phyloP scores from a whole-genome alignment of 345 rosid species.

The Gossypium ekmanianum region DNA sequence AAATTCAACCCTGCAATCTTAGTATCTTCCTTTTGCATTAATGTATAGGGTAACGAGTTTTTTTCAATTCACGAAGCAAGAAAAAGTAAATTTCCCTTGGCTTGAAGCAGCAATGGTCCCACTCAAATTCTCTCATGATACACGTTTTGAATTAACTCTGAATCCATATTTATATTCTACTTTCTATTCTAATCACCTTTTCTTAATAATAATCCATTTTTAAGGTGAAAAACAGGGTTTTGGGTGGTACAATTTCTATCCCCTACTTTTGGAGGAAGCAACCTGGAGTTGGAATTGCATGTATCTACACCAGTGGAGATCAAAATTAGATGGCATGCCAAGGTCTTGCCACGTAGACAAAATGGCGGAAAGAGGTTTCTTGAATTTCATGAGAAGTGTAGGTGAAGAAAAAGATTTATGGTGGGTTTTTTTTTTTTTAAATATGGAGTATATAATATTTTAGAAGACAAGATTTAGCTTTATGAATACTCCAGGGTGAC shows the following conservation, averaged over 20 bases:
- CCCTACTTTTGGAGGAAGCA: not conserved
- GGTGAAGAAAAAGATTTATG: constrained; percentile 9
- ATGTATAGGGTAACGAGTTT: not conserved
- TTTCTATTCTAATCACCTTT: not conserved
- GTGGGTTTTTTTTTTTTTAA: not conserved
- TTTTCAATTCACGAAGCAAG: not conserved
- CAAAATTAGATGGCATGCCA: not conserved
- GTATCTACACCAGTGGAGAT: too few species aligned
- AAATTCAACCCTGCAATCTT: not conserved
- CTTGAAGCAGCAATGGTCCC: not conserved
- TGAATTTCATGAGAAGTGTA: constrained; percentile 15
- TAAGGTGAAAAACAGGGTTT: not conserved
- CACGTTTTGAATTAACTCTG: not conserved
- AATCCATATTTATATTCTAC: not conserved
- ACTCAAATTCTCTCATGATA: not conserved
- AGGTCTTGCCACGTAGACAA: not conserved
- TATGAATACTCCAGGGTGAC: constrained; percentile 67
- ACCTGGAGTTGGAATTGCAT: too few species aligned
- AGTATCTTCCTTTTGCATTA: constrained; percentile 7
- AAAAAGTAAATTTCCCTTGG: not conserved
- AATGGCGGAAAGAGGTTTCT: not conserved
- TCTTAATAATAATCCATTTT: not conserved
- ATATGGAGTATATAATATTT: not conserved
- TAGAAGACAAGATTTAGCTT: constrained; percentile 34
- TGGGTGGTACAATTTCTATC: not conserved